Evolutionary conservation across 2,329 filamentous ascomycete genomes (phyloP), one percentile per base, ranked within the genome.

Genomic region (Fusarium buharicum): DNA sequence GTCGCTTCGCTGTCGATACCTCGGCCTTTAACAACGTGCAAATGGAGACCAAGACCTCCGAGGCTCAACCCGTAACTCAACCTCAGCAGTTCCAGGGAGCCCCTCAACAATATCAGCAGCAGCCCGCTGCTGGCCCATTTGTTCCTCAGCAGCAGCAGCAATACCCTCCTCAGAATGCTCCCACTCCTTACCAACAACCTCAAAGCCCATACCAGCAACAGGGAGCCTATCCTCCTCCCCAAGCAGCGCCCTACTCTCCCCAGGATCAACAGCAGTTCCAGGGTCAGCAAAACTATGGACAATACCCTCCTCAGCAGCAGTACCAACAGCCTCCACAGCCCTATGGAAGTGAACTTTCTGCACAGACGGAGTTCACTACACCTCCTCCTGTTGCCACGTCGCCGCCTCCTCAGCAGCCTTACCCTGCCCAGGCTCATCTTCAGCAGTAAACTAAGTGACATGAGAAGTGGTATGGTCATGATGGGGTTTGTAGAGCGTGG

Each of bases 1-100:
- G 75, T 12, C 74, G 73, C 36, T 77, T 76, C 64, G 62, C 70
- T 10, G 41, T 72, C n/a, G 50, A 56, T 22, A 50, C 48, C 14
- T 61, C 50, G 10, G 27, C 60, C 4, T 31, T 56, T 50, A 64
- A 71, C 57, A 71, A 64, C 39, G 70, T 73, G 61, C 72, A 74
- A 59, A 74, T 75, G 72, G 75, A 78, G 64, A 62, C 58, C 59
- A 77, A 76, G 70, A 44, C 64, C 11, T 64, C 69, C 9, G 69
- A 71, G 63, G 38, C 66, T 3, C 64, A 64, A 30, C 66, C 70
- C 27, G 57, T 65, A 47, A 37, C 69, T 34, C 62, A 69, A 18
- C 46, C 62, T 22, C 61, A 66, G 57, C 58, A 54, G 37, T 56
- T 55, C 16, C 43, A 58, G 5, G 41, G 54, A 50, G 44, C 61